Evolutionary conservation across 163 green algal species (phyloP).

Genomic region (Scenedesmus sp.): DNA sequence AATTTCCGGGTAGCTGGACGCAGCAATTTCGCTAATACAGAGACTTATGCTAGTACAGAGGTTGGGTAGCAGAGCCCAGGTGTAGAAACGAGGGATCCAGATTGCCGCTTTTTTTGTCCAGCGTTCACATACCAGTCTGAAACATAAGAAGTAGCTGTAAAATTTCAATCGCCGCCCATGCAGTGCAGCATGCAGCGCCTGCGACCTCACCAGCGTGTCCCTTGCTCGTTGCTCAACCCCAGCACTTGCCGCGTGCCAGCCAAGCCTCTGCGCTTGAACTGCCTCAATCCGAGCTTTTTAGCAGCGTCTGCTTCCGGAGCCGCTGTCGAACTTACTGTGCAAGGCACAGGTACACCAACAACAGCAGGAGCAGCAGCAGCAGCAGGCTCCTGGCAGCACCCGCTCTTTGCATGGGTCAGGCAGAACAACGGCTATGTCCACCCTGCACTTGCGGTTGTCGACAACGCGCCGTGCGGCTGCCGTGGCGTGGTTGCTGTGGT

Average conservation of each 20-base stretch:
- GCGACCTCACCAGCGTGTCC: neutral
- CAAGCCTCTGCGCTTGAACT: neutral
- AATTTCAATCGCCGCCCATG: neutral
- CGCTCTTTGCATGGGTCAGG: constrained; percentile 8
- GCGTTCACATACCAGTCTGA: neutral
- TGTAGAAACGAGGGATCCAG: neutral
- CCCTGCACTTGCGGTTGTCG: neutral
- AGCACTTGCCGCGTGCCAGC: neutral
- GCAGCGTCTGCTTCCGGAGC: neutral
- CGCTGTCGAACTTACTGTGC: neutral
- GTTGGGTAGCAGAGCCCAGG: neutral
- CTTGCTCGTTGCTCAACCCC: neutral
- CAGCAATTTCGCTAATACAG: neutral
- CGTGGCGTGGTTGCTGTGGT: neutral
- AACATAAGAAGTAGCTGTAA: neutral
- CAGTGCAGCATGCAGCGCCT: neutral
- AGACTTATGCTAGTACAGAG: neutral
- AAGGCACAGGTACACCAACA: neutral
- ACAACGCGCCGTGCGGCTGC: constrained; percentile 24
- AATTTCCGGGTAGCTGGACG: too few species aligned
- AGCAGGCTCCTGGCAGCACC: neutral
- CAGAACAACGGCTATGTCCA: constrained; percentile 36
- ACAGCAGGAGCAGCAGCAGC: neutral
- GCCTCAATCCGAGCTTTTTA: neutral
- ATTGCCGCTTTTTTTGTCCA: neutral